phyloP scores from a whole-genome alignment of 176 grass and related monocot genomes.

The Avena eriantha region DNA sequence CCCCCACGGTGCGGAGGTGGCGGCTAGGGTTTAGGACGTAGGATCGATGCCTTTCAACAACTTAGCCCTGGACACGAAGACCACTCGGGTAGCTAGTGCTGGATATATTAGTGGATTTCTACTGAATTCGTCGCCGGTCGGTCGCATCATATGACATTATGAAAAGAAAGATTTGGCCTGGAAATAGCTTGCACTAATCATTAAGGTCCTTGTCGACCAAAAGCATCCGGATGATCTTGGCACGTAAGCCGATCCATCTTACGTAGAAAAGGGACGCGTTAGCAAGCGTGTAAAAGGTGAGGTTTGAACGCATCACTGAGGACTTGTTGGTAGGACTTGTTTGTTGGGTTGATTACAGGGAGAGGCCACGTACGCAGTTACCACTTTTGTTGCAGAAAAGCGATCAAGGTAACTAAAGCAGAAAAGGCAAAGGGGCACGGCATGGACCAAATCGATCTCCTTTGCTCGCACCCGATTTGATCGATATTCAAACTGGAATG shows the following conservation, averaged over 20 bases:
- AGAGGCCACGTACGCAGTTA: background rate
- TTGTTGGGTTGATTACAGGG: background rate
- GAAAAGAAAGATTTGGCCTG: background rate
- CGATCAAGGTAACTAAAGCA: background rate
- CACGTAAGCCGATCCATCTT: background rate
- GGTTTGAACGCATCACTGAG: slow-evolving; percentile 8
- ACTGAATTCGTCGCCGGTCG: background rate
- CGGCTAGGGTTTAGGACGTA: no score
- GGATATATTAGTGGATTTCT: background rate
- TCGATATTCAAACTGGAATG: background rate
- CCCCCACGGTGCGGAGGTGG: no score
- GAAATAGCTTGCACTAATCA: background rate
- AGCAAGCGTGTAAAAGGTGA: background rate
- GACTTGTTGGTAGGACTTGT: background rate
- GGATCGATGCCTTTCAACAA: no score
- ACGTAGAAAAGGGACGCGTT: background rate
- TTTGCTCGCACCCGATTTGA: background rate
- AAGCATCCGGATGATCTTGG: background rate
- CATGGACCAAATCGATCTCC: slow-evolving; percentile 17
- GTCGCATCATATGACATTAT: background rate
- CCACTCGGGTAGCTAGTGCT: no score
- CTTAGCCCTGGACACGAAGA: no score
- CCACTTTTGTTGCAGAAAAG: background rate
- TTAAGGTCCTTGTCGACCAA: background rate
- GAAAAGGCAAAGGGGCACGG: background rate